Conservation (phyloP, 495 filamentous ascomycete genomes). For the Penicillium crystallinum region DNA sequence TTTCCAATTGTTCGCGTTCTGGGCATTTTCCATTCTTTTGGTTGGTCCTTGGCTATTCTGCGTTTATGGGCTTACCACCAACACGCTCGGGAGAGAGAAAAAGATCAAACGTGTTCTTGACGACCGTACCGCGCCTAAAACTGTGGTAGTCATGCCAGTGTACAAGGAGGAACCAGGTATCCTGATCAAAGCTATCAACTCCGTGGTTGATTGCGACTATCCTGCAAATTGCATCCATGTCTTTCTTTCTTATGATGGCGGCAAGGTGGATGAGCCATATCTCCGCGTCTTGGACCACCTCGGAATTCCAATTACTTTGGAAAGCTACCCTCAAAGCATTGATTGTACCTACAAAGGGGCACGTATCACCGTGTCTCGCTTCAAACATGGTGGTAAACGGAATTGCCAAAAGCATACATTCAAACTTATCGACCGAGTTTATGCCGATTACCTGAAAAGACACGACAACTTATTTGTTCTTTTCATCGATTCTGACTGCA, state of each 20-base stretch:
- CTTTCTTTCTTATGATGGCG: conserved; percentile 94
- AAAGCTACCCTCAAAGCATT: conserved; percentile 82
- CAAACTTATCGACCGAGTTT: conserved; percentile 90
- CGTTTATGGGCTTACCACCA: conserved; percentile 82
- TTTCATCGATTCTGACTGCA: conserved; percentile 98
- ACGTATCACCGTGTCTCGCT: conserved; percentile 87
- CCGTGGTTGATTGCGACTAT: conserved; percentile 92
- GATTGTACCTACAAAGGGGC: conserved; percentile 79
- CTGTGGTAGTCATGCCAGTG: conserved; percentile 95
- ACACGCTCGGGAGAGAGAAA: conserved; percentile 73
- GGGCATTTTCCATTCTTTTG: conserved; percentile 81
- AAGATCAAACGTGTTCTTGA: conserved; percentile 80
- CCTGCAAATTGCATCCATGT: conserved; percentile 90
- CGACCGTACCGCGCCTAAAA: conserved; percentile 82
- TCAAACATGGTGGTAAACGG: conserved; percentile 89
- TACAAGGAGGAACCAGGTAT: conserved; percentile 89
- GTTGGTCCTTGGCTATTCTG: conserved; percentile 91
- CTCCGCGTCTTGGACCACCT: conserved; percentile 83
- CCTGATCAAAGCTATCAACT: conserved; percentile 85
- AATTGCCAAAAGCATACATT: conserved; percentile 93
- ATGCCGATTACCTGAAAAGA: conserved; percentile 78
- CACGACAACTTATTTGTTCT: conserved; percentile 94
- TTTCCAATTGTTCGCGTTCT: conserved; percentile 96
- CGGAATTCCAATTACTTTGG: conserved; percentile 72
- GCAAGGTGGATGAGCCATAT: conserved; percentile 82